Base-by-base conservation (phyloP, 257 asterid genomes). In the Scutellaria minor region DNA sequence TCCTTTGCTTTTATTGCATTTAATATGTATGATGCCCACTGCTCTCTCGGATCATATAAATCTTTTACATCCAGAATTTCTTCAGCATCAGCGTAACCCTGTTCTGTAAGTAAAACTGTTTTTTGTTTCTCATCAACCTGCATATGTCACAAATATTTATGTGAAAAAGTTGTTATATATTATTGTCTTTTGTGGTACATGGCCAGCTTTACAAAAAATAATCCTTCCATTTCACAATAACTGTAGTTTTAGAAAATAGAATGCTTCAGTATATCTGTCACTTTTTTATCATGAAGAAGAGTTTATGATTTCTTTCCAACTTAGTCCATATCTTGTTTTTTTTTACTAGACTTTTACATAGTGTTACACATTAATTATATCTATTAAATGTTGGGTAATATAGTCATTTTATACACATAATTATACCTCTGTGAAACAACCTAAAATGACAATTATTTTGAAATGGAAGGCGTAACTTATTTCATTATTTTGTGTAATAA, bases 41-140 rank as follows among this genome's bases (percentile, higher is more conserved):
- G 99, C 85, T 90, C 97, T 77, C 97, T 84, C 31, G 99, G 99
- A 83, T 94, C 99, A 77, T 94, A 94, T 68, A 94, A 83, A 85
- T 94, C 98, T 80, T 94, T 89, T 67, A 94, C 93, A 67, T 85
- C 90, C 82, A 94, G 84, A 78, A 94, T 94, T 88, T 94, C 98
- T 76, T 94, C 99, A 60, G 99, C 90, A 81, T 91, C 98, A 44
- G 97, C 97, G 83, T 94, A 94, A 71, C 99, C 99, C 82, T 94
- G 96, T 83, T 94, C 99, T 12, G 96, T 77, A 72, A 91, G 92
- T 71, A 94, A 79, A 76, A 91, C 94, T 44, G 84, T 83, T 82
- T 94, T 94, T 76, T 87, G 98, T 73, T 91, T 94, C 81, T 94
- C 99, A 68, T 94, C 99, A 55, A 94, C 98, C 99, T 94, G 96